Base-by-base conservation (phyloP, 202 grass and related monocot genomes). In the Carex sylvatica region DNA sequence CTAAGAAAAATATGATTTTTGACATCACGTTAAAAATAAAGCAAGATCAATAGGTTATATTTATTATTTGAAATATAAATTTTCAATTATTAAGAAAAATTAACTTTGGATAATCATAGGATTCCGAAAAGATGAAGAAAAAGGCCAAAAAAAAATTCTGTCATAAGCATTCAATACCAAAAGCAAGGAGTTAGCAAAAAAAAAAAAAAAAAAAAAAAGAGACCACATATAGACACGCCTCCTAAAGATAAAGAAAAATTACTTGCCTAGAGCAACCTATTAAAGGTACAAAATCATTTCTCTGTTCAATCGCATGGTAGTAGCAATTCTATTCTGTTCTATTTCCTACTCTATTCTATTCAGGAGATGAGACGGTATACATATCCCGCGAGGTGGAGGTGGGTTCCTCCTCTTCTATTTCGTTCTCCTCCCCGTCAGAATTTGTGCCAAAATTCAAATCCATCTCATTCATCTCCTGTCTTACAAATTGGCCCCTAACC, bases 401-500 rank as follows among this genome's bases (percentile, higher is more conserved):
- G 15, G 74, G 74, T 58, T 67, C 79, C 3, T 81, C 60, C 79
- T 66, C 80, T 35, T 68, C 80, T 61, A 87, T 84, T 7, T 91
- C 92, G 31, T 90, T 91, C 73, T 92, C 88, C 24, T 98, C 84
- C 0, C 83, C 88, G 19, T 98, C 92, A 86, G 90, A 91, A 42
- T 90, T 91, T 89, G 88, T 86, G 20, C 85, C 92, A 81, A 83
- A 85, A 87, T 79, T 95, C 5, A 83, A 90, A 78, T 91, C 75
- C 84, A 90, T 93, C 9, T 80, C 63, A 75, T 89, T 90, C 79
- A 83, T 73, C 74, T 82, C 52, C 30, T 93, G 91, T 67, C 93
- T 91, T 66, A 95, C 96, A 83, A 98, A 98, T 12, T 98, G 96
- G 19, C 96, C 96, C 78, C 91, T 83, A 40, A 98, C 86, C 70